These are phyloP conservation scores for Pestalotiopsis sp. DNA, from an alignment of 2,329 filamentous ascomycete genomes.

Conservation along the genomic window DNA sequence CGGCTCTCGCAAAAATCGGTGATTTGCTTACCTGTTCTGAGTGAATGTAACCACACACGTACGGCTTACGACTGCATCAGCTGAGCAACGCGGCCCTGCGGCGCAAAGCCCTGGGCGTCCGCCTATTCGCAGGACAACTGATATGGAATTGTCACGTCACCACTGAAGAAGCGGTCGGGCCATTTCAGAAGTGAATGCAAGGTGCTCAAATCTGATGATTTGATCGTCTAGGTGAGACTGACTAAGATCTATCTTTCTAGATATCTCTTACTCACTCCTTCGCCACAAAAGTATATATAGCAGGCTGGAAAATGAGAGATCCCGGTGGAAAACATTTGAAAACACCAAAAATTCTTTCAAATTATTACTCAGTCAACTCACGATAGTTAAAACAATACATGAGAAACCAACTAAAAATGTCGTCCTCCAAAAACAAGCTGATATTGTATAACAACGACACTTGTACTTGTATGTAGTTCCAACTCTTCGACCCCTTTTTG, in stretches of 20 bases:
- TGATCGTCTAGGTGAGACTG: background rate
- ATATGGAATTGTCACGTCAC: background rate
- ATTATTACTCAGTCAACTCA: too few species aligned
- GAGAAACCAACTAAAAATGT: background rate
- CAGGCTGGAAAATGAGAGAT: too few species aligned
- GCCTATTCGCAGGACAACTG: background rate
- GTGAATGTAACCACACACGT: background rate
- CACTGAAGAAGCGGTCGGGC: background rate
- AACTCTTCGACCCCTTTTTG: too few species aligned
- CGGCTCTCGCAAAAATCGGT: background rate
- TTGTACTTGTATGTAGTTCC: slow-evolving; percentile 14
- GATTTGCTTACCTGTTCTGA: background rate
- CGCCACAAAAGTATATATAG: too few species aligned
- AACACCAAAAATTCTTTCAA: background rate
- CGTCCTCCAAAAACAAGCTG: slow-evolving; percentile 10
- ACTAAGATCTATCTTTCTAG: background rate
- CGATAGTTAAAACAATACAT: background rate
- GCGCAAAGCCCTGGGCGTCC: background rate
- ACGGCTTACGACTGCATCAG: background rate
- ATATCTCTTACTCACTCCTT: too few species aligned
- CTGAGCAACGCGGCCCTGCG: background rate
- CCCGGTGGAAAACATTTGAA: background rate
- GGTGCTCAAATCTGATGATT: background rate
- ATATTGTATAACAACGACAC: slow-evolving; percentile 18
- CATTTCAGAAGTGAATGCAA: background rate